Conservation (phyloP, 202 grass and related monocot genomes). For the Zoysia matrella region DNA sequence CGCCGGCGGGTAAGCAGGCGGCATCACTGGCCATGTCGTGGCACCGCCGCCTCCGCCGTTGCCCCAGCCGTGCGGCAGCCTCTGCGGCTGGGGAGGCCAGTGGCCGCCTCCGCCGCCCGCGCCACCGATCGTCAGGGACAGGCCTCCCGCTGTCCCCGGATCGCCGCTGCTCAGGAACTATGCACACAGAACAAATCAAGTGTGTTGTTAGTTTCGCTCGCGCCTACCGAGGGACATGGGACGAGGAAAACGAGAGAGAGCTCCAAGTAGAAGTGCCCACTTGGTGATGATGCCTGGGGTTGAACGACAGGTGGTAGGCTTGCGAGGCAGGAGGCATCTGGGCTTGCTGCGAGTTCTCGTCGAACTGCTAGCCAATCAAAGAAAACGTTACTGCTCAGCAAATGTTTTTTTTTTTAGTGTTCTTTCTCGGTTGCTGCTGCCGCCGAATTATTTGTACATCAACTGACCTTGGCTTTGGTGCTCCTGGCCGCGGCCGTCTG, state of each 20-base stretch:
- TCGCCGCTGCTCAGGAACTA: conserved; percentile 51
- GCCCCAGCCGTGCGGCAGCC: conserved; percentile 46
- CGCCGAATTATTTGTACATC: neutral
- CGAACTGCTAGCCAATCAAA: conserved; percentile 51
- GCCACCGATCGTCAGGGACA: conserved; percentile 61
- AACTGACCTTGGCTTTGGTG: conserved; percentile 66
- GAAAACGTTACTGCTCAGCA: neutral
- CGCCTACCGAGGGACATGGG: conserved; percentile 10
- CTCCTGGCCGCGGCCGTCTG: conserved; percentile 56
- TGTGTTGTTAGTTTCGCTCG: neutral
- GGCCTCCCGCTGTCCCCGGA: conserved; percentile 42
- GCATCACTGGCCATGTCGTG: conserved; percentile 4
- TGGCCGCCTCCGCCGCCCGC: conserved; percentile 26
- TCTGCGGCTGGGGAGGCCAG: conserved; percentile 46
- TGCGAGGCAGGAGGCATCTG: conserved; percentile 29
- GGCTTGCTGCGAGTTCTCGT: conserved; percentile 57
- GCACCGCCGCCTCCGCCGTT: neutral
- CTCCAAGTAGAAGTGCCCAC: conserved; percentile 34
- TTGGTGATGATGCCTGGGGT: conserved; percentile 59
- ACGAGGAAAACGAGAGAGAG: neutral
- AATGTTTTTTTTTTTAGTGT: neutral
- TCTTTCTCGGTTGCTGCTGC: neutral
- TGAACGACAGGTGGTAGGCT: conserved; percentile 34
- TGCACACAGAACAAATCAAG: neutral
- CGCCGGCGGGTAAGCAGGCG: conserved; percentile 35